phyloP scores from a whole-genome alignment of 2,329 filamentous ascomycete species.

The Gnomoniopsis sp. region DNA sequence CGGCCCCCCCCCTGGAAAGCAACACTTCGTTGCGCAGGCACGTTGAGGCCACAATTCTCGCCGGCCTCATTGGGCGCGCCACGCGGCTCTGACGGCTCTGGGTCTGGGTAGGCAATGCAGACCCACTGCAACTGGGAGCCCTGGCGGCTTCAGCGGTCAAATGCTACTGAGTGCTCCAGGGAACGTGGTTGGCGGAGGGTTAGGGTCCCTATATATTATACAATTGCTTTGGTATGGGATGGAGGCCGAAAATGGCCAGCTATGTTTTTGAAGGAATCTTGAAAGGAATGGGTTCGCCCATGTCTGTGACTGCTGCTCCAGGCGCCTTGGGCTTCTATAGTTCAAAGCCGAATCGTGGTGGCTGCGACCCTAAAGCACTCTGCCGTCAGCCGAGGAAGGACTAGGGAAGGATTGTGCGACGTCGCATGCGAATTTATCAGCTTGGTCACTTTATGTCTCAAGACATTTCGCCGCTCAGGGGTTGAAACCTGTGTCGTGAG shows the following conservation, averaged over 20 bases:
- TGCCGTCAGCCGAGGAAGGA: background rate
- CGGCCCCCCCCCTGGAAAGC: background rate
- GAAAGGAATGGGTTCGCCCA: background rate
- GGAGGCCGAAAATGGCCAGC: background rate
- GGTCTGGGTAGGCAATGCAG: background rate
- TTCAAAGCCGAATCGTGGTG: background rate
- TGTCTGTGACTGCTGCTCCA: background rate
- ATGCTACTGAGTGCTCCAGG: background rate
- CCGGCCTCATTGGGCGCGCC: constrained; percentile 1
- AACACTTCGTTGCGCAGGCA: background rate
- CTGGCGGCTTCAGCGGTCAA: background rate
- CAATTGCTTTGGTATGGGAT: background rate
- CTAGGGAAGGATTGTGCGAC: background rate
- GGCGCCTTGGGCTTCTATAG: background rate
- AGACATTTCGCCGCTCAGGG: background rate
- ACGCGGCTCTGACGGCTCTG: constrained; percentile 3
- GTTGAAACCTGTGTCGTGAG: background rate
- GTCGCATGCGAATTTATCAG: background rate
- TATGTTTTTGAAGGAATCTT: background rate
- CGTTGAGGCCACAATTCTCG: constrained; percentile 3
- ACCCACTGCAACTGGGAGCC: background rate
- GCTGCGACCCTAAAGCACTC: background rate
- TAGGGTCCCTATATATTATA: background rate
- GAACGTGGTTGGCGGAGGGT: background rate
- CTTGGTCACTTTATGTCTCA: background rate